These are phyloP conservation scores for Picochlorum sp. DNA, from an alignment of 139 green algal species.

Conservation along the genomic window DNA sequence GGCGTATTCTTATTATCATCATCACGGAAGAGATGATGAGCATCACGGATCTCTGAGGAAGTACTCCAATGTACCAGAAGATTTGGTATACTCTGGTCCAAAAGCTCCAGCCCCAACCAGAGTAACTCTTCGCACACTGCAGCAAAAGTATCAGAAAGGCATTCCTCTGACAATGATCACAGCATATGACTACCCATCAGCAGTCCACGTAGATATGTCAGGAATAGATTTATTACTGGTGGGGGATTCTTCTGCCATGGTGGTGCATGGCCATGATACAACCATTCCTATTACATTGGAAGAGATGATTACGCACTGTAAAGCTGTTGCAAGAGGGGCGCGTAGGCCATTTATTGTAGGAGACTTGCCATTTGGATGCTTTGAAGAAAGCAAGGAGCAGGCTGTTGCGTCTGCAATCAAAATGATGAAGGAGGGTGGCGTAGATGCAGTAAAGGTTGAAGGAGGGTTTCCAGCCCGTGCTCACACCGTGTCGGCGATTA, in stretches of 20 bases:
- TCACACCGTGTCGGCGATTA: slow-evolving; percentile 63
- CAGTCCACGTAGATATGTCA: slow-evolving; percentile 88
- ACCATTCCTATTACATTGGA: slow-evolving; percentile 94
- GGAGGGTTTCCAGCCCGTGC: slow-evolving; percentile 60
- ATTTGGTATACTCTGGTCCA: slow-evolving; percentile 14
- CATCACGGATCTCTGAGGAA: neutral
- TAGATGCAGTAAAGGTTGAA: slow-evolving; percentile 98
- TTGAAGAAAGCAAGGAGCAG: slow-evolving; percentile 61
- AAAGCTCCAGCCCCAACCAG: slow-evolving; percentile 25
- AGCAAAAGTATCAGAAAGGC: slow-evolving; percentile 63
- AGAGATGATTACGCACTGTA: slow-evolving; percentile 94
- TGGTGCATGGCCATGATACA: slow-evolving; percentile 98
- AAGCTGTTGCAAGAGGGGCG: slow-evolving; percentile 72
- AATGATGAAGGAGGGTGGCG: slow-evolving; percentile 91
- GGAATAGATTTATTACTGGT: slow-evolving; percentile 92
- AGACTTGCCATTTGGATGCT: slow-evolving; percentile 88
- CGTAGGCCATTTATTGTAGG: slow-evolving; percentile 50
- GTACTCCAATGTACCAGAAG: slow-evolving; percentile 7
- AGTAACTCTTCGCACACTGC: slow-evolving; percentile 77
- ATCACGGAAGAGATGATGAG: too few species aligned
- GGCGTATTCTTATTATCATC: too few species aligned
- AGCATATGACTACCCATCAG: slow-evolving; percentile 98
- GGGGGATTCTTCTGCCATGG: slow-evolving; percentile 92
- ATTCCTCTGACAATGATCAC: slow-evolving; percentile 90
- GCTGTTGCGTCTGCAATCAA: slow-evolving; percentile 68